Conservation (phyloP, 148 eudicot species). For the Nyssa sinensis region DNA sequence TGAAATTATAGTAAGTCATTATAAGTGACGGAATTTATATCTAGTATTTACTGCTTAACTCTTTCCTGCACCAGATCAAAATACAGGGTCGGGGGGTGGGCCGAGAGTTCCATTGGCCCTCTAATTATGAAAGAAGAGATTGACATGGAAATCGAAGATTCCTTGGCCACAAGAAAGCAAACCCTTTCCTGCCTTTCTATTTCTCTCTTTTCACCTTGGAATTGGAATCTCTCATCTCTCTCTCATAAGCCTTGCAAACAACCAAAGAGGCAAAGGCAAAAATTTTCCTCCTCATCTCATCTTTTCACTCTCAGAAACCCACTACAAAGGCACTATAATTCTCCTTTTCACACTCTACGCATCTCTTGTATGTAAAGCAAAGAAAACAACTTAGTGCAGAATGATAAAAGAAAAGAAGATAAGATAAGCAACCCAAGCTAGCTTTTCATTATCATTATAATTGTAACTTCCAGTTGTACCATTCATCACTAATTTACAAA, state of each 20-base stretch:
- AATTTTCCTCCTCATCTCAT: not conserved
- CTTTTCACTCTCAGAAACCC: not conserved
- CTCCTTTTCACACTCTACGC: not conserved
- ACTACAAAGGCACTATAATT: not conserved
- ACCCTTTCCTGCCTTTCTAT: not conserved
- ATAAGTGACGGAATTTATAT: too few species aligned
- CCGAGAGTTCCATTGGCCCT: not conserved
- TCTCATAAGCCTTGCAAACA: not conserved
- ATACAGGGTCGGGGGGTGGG: too few species aligned
- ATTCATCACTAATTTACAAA: not conserved
- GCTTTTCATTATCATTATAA: conserved; percentile 4
- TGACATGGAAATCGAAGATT: not conserved
- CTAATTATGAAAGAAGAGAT: not conserved
- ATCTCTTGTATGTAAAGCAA: not conserved
- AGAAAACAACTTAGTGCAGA: not conserved
- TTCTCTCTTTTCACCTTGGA: not conserved
- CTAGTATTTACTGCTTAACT: too few species aligned
- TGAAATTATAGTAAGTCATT: too few species aligned
- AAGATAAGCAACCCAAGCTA: not conserved
- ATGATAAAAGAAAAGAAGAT: not conserved
- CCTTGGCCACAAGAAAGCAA: not conserved
- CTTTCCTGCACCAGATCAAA: too few species aligned
- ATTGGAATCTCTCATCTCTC: not conserved
- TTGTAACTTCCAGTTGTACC: not conserved
- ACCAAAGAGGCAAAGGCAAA: conserved; percentile 15